Conservation (phyloP, 148 eudicot genomes). For the Diospyros lotus region DNA sequence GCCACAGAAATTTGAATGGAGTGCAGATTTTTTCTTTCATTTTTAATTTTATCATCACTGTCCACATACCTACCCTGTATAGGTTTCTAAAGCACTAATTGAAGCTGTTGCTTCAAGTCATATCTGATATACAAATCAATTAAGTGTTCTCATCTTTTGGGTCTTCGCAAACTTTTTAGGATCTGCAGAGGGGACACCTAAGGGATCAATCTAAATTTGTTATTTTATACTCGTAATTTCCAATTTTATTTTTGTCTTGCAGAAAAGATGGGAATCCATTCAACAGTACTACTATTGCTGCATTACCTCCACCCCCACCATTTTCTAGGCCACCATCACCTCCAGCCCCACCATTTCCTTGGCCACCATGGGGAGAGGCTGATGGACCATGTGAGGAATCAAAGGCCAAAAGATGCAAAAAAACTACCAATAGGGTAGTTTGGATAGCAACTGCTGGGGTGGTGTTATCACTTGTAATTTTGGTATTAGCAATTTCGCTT, state of each 20-base stretch:
- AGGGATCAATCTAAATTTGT: background rate
- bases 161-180: background rate
- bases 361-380: slow-evolving; percentile 33
- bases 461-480: slow-evolving; percentile 42
- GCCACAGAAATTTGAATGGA: background rate
- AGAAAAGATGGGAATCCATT: slow-evolving; percentile 81
- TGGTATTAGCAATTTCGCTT: slow-evolving; percentile 48
- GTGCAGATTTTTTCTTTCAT: no score
- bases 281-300: slow-evolving; percentile 49
- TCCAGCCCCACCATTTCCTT: slow-evolving; percentile 33
- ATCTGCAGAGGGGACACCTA: background rate
- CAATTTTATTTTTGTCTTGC: slow-evolving; percentile 22
- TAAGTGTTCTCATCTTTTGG: background rate
- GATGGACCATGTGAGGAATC: slow-evolving; percentile 56
- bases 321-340: slow-evolving; percentile 28
- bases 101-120: no score
- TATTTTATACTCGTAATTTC: background rate
- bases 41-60: background rate
- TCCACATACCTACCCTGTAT: background rate
- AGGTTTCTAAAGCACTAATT: no score
- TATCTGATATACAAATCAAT: background rate
- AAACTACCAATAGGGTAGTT: slow-evolving; percentile 49
- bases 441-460: slow-evolving; percentile 62
- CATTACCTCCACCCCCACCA: slow-evolving; percentile 41
- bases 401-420: slow-evolving; percentile 35